phyloP scores from a whole-genome alignment of 164 flowering plant species.

The Macadamia tetraphylla region DNA sequence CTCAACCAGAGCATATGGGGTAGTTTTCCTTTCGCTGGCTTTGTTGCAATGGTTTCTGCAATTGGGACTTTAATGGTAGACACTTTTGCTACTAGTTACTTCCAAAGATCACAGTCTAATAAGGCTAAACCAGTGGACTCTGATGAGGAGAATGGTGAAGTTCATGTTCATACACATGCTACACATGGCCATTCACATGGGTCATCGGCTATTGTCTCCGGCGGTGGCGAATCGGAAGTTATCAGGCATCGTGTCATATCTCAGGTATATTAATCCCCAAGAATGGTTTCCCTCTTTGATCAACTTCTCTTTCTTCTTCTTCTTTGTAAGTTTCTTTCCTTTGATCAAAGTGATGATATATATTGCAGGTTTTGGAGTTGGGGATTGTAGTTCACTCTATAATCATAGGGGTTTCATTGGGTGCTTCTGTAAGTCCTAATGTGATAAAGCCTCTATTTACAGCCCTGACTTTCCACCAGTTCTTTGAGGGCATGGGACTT shows the following conservation, averaged over 20 bases:
- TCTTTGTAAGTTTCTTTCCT: no score
- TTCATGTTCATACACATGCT: conserved; percentile 10
- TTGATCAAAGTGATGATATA: background rate
- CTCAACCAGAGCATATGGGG: conserved; percentile 26
- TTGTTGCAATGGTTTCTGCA: conserved; percentile 29
- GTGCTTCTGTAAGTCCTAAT: conserved; percentile 12
- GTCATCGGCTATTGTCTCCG: background rate
- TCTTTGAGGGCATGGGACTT: conserved; percentile 22
- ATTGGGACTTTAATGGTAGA: conserved; percentile 33
- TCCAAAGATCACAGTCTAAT: conserved; percentile 13
- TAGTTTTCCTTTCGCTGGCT: conserved; percentile 26
- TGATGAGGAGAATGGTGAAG: conserved; percentile 7
- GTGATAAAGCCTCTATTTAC: conserved; percentile 14
- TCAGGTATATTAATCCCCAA: conserved; percentile 4
- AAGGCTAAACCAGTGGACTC: conserved; percentile 6
- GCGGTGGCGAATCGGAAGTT: background rate
- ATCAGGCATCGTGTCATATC: conserved; percentile 21
- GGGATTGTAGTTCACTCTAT: conserved; percentile 22
- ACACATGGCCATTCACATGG: conserved; percentile 23
- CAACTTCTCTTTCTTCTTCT: background rate
- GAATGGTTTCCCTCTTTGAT: no score
- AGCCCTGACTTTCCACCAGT: conserved; percentile 20
- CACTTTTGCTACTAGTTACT: conserved; percentile 25
- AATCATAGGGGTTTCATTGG: conserved; percentile 17
- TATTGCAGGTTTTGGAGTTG: conserved; percentile 20